Evolutionary conservation across 331 rosid species (phyloP), one percentile per base, ranked within the genome.

Genomic region (Spiraea crenata): DNA sequence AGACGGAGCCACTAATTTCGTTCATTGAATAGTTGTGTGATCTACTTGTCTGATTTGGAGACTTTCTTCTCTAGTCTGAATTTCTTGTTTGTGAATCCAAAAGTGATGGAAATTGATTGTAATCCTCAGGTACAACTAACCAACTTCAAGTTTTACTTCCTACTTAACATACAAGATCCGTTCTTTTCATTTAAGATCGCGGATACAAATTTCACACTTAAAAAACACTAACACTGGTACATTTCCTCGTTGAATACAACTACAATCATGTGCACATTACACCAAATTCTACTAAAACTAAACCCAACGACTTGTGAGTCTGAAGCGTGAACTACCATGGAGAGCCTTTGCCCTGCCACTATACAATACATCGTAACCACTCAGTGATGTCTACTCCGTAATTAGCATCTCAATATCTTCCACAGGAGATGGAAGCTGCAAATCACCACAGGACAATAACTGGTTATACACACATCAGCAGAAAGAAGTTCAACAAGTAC

Each of bases 401-500:
- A 90, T 76, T 48, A 88, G 90, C 95, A 90, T 86, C 65, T 86
- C 82, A 61, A 86, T 64, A 70, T 90, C 95, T 62, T 76, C 75
- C 71, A 76, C 71, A 0, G 87, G 86, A 47, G 72, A 72, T 51
- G 95, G 92, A 45, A 90, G 86, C 97, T 90, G 95, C 85, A 88
- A 81, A 74, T 73, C 49, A 63, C 69, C 72, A 79, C 75, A 77
- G 51, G 25, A 48, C 3, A 39, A 19, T 55, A 67, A 62, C 37
- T 63, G 3, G 44, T 77, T 57, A 45, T 2, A 45, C 25, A 3
- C n/a, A 25, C 5, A 38, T 40, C 39, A 15, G 60, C 17, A 19
- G 25, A 38, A 41, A 40, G 63, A 69, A 40, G 37, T 11, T 44
- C 44, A 55, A 56, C 13, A 14, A 15, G 10, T 17, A 19, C 3